phyloP scores from a whole-genome alignment of 805 yeast species.

The Teunomyces cretensis region DNA sequence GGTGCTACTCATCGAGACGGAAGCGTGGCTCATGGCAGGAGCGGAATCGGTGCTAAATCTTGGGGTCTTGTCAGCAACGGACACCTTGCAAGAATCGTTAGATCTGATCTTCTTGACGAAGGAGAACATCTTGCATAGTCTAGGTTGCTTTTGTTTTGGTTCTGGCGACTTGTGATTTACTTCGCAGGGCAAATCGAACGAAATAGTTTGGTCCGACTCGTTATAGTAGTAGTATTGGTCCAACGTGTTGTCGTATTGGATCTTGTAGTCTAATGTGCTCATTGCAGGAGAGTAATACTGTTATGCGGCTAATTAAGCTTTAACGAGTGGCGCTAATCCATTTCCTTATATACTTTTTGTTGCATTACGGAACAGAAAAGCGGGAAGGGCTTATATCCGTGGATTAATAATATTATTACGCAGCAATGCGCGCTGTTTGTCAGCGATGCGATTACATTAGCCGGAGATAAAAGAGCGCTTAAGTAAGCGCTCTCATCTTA shows the following conservation, averaged over 20 bases:
- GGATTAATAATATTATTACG: neutral
- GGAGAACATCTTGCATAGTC: constrained; percentile 1
- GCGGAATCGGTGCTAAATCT: neutral
- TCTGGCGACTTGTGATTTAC: constrained; percentile 3
- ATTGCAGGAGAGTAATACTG: no score
- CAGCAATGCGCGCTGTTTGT: neutral
- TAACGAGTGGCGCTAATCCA: neutral
- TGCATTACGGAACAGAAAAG: neutral
- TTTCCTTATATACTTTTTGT: neutral
- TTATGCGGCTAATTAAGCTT: no score
- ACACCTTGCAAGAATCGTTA: neutral
- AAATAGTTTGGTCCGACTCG: constrained; percentile 9
- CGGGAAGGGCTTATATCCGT: neutral
- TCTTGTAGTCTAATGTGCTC: constrained; percentile 6
- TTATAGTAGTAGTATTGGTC: constrained; percentile 15
- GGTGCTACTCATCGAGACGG: neutral
- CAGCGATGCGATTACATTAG: neutral
- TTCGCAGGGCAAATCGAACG: constrained; percentile 16
- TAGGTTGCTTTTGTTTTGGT: neutral
- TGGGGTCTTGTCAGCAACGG: neutral
- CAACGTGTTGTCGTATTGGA: constrained; percentile 13
- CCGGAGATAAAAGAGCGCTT: neutral
- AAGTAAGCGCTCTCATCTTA: neutral
- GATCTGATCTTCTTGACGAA: neutral
- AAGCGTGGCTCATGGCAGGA: neutral